Percentiles rank a stretch among this genome's conserved stretches.
phyloP scores from a whole-genome alignment of 345 rosid genomes.

The Corchorus capsularis region DNA sequence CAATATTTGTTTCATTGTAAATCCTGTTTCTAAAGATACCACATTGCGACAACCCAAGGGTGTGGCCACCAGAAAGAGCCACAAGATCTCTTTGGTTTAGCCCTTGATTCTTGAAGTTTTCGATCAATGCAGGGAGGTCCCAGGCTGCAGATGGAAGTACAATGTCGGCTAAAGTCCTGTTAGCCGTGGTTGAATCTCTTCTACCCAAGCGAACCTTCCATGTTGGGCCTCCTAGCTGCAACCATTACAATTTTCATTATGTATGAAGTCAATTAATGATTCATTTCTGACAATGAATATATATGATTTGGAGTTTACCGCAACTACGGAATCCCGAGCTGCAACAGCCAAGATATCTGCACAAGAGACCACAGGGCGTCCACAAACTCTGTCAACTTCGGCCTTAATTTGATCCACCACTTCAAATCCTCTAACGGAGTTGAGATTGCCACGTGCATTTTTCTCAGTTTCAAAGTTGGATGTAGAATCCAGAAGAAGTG shows the following conservation, averaged over 20 bases:
- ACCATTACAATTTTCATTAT: background rate
- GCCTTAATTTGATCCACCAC: slow-evolving; percentile 43
- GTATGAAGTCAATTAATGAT: background rate
- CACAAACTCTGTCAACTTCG: slow-evolving; percentile 28
- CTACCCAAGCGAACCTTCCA: slow-evolving; percentile 34
- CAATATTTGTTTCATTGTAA: slow-evolving; percentile 41
- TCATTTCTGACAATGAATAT: too few relatives aligned
- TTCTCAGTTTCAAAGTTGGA: slow-evolving; percentile 38
- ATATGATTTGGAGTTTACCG: slow-evolving; percentile 13
- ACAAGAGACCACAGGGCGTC: too few relatives aligned
- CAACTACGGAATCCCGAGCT: slow-evolving; percentile 45
- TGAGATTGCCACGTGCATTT: slow-evolving; percentile 29
- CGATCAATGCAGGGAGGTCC: slow-evolving; percentile 34
- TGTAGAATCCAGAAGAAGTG: slow-evolving; percentile 40
- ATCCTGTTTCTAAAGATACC: slow-evolving; percentile 30
- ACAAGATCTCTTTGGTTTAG: slow-evolving; percentile 29
- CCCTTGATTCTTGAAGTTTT: slow-evolving; percentile 40
- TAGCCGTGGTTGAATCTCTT: slow-evolving; percentile 42
- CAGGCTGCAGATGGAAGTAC: slow-evolving; percentile 34
- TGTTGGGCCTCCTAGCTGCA: slow-evolving; percentile 44
- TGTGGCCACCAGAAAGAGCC: slow-evolving; percentile 27
- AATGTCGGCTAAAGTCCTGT: slow-evolving; percentile 14
- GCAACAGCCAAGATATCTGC: too few relatives aligned
- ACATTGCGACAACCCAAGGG: slow-evolving; percentile 33
- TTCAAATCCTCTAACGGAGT: slow-evolving; percentile 44